Evolutionary conservation across 305 asterid genomes (phyloP), one percentile per base, ranked within the genome.

Genomic region (Petunia hybrid): DNA sequence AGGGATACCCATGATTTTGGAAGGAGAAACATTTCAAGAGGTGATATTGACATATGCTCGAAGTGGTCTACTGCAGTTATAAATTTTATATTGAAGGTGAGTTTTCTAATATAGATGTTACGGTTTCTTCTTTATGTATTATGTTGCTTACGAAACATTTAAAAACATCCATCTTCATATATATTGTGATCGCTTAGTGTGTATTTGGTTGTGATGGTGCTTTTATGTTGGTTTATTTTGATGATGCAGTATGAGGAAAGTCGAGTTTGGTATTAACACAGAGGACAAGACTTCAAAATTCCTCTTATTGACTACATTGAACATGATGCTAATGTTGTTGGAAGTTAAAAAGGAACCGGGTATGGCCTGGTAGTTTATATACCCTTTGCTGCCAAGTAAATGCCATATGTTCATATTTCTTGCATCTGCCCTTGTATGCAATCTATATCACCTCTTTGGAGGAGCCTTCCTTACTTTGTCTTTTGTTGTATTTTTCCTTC

Each of bases 51-150:
- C 81, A 86, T 93, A 69, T 84, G 84, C 76, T 84, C 90, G 16
- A 87, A 80, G 71, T 88, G 88, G 82, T 90, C 95, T 51, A 86
- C n/a, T n/a, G n/a, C n/a, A n/a, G n/a, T n/a, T n/a, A n/a, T n/a
- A n/a, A n/a, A n/a, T n/a, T n/a, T n/a, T 88, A 96, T 94, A 13
- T 84, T 94, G 84, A 94, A 93, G 97, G 98, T 91, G 81, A 57
- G 75, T 68, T 5, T 57, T 42, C 5, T 13, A 8, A 38, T 5
- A 41, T 42, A 5, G 3, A 31, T 70, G 4, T 42, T n/a, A n/a
- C n/a, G n/a, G n/a, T n/a, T n/a, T n/a, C n/a, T n/a, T n/a, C n/a
- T n/a, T n/a, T n/a, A n/a, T n/a, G n/a, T n/a, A n/a, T n/a, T n/a
- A n/a, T n/a, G n/a, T n/a, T n/a, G n/a, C n/a, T n/a, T n/a, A n/a